A percentile compares a stretch with the other conserved stretches of the same genome.
phyloP scores from a whole-genome alignment of 352 stramenopile genomes.

The Phytophthora foliorum region DNA sequence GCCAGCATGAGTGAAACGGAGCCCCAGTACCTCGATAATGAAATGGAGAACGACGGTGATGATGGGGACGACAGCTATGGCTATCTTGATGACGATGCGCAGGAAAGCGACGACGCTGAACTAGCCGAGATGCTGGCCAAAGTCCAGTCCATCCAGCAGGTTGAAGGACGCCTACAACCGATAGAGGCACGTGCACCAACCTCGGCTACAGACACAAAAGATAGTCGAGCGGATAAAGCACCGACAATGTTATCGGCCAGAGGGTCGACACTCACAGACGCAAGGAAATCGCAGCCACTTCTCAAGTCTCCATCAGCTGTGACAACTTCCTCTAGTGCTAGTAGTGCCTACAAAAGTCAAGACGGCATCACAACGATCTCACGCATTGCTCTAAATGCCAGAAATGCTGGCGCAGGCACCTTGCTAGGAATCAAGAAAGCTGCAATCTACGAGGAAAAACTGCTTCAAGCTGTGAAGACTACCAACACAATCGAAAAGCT shows the following conservation, averaged over 20 bases:
- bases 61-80: slow-evolving; percentile 48
- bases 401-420: slow-evolving; percentile 31
- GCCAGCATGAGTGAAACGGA: slow-evolving; percentile 40
- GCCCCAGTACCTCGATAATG: slow-evolving; percentile 9
- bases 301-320: slow-evolving; percentile 27
- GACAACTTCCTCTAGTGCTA: background rate
- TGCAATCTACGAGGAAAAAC: slow-evolving; percentile 62
- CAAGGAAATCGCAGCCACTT: slow-evolving; percentile 26
- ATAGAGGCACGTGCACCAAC: slow-evolving; percentile 19
- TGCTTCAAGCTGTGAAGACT: slow-evolving; percentile 59
- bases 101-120: slow-evolving; percentile 63
- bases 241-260: slow-evolving; percentile 4
- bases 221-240: slow-evolving; percentile 10
- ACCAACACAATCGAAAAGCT: slow-evolving; percentile 58
- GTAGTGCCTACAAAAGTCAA: slow-evolving; percentile 36
- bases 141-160: slow-evolving; percentile 70
- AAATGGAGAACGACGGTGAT: slow-evolving; percentile 33
- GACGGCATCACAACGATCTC: slow-evolving; percentile 78
- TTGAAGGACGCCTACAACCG: slow-evolving; percentile 40
- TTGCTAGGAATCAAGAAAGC: slow-evolving; percentile 69
- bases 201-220: slow-evolving; percentile 20
- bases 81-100: slow-evolving; percentile 53
- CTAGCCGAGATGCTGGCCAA: slow-evolving; percentile 82
- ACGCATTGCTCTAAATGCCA: slow-evolving; percentile 35
- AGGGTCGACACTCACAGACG: slow-evolving; percentile 4